Base-by-base conservation (phyloP, 2,329 filamentous ascomycete species). In the Fusarium circinatum region DNA sequence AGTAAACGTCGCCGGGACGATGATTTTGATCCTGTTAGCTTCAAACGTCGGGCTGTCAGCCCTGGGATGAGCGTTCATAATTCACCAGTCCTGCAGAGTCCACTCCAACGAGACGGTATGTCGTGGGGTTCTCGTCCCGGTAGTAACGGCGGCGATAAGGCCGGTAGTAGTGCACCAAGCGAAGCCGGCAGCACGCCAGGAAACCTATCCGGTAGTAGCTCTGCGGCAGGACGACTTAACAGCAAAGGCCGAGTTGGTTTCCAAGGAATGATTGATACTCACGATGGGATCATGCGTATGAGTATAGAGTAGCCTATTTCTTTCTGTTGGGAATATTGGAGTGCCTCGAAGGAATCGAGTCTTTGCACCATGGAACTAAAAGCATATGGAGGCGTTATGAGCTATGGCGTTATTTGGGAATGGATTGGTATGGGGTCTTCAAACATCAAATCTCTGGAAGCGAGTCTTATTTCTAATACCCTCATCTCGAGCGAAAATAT, bases 231-330 rank as follows among this genome's bases (percentile, higher is more conserved):
- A 64, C 86, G 88, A 17, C 81, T 85, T 76, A 85, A 86, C 75
- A 84, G 87, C 76, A 89, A 87, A 80, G 92, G 86, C 71, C 83
- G 94, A 39, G 87, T 97, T 20, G 94, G 94, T 14, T 88, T 97
- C 75, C 95, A 98, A 83, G 94, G 95, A 3, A 98, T 98, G 95
- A 93, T 90, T 24, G 96, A 98, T 82, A 96, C 96, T n/a, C 94
- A 94, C 80, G 96, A 98, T 81, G 94, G 95, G 4, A 87, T 98
- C 74, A 98, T 98, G 92, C 95, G 96, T 78, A 96, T 98, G 93
- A 98, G 94, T 82, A 98, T 98, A 78, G 95, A 98, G 82, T 98
- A 85, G 51, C 26, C n/a, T 51, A 44, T 36, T 36, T 44, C 32
- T 26, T 54, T 55, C 34, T 48, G 48, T 42, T 48, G 52, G 44